Evolutionary conservation across 495 filamentous ascomycete species (phyloP), one percentile per base, ranked within the genome.

Genomic region (Cudoniella acicularis): DNA sequence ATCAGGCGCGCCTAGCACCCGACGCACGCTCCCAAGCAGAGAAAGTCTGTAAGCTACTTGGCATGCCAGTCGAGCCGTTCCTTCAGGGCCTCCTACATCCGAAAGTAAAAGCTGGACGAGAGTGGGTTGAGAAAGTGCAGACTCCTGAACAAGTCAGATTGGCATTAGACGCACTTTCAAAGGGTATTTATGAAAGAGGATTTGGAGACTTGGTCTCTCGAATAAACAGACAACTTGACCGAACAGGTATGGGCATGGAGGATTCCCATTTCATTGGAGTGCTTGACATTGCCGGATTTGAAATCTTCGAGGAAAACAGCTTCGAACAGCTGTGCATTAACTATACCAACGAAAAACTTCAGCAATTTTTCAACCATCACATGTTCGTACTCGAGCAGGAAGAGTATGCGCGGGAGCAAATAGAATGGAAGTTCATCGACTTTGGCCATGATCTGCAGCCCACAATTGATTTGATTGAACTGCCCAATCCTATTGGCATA

Each of bases 301-400:
- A 99, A 63, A 99, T 99, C 52, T 99, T 99, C 67, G 90, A 99
- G 63, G 82, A 90, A 59, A 99, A 99, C 71, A 96, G 92, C 76
- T 99, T 99, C 64, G 95, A 99, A 72, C 95, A 99, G 70, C 83
- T 99, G 3, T 98, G 95, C 75, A 99, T 99, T 77, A 99, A 99
- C 69, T 99, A 98, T 74, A 98, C 95, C 57, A 99, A 99, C 71
- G 95, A 99, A 70, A 99, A 97, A 71, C 83, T 99, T 4, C 95
- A 99, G 69, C 95, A 99, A 63, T 99, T 98, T 70, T 99, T 99
- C 81, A 99, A 99, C 60, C 95, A 99, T 64, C 95, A 99, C 76
- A 99, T 99, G 95, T 99, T 99, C 70, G 95, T 99, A 20, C 75
- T 99, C 20, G 95, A 99, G 68, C 95, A 99, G 68, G 95, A 99